Percentiles rank a stretch among this genome's conserved stretches.
These are phyloP conservation scores for Trichosporon faecale DNA, from an alignment of 1,284 basidiomycete species.

Conservation along the genomic window DNA sequence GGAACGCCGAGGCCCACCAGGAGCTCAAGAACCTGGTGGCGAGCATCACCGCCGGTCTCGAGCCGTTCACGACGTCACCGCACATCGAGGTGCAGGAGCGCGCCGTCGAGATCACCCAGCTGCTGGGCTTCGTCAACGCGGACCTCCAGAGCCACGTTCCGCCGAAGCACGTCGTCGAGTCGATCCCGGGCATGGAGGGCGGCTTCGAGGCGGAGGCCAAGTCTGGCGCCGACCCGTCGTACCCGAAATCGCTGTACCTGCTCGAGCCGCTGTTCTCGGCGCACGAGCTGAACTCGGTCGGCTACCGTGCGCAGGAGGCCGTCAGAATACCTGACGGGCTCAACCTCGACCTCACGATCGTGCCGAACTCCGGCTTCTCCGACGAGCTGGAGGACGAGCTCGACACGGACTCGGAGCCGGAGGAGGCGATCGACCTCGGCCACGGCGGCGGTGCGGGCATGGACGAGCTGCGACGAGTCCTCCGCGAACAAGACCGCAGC, in stretches of 20 bases:
- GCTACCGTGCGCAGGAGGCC: constrained; percentile 70
- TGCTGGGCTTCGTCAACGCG: constrained; percentile 75
- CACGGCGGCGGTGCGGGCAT: constrained; percentile 48
- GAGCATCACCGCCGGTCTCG: constrained; percentile 60
- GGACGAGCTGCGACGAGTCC: constrained; percentile 50
- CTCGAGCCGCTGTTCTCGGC: constrained; percentile 74
- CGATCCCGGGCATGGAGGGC: constrained; percentile 46
- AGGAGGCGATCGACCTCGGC: constrained; percentile 33
- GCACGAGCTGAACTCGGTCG: constrained; percentile 84
- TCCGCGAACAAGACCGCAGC: constrained; percentile 52
- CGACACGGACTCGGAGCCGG: constrained; percentile 5
- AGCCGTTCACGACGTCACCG: constrained; percentile 58
- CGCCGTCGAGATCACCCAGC: constrained; percentile 74
- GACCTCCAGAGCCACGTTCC: constrained; percentile 65
- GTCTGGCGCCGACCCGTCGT: constrained; percentile 46
- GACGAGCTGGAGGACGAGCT: constrained; percentile 41
- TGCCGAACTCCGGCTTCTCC: constrained; percentile 57
- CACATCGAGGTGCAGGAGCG: constrained; percentile 90
- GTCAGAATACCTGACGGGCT: constrained; percentile 79
- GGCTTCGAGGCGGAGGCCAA: constrained; percentile 39
- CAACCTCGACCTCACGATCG: constrained; percentile 79
- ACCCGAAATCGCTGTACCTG: constrained; percentile 82
- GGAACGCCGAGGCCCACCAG: constrained; percentile 56
- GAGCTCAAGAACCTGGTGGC: constrained; percentile 64
- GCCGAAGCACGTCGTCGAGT: constrained; percentile 24